Evolutionary conservation across 805 yeast species (phyloP), one percentile per base, ranked within the genome.

Genomic region (Sugiyamaella valdiviana): DNA sequence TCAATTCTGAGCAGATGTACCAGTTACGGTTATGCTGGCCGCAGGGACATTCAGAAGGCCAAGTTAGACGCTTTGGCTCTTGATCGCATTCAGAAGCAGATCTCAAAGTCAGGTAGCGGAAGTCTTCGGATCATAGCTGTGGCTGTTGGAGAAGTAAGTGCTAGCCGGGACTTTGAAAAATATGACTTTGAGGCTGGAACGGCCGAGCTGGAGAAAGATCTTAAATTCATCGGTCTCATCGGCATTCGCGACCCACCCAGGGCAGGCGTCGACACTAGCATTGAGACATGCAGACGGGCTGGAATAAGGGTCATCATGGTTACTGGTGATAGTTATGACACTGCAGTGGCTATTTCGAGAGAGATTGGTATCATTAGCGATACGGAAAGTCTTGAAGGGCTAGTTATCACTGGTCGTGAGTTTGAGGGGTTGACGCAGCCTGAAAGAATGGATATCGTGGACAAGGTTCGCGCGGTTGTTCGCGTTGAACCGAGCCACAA

Each of bases 401-500:
- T 53, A 10, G 71, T 58, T 59, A 70, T 62, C 68, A 76, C 68
- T 49, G 73, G 61, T 54, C 67, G 65, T 50, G 72, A 53, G 63
- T 76, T 60, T 63, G 58, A 59, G 16, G 51, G 51, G 6, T 42
- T 69, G 42, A n/a, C 24, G n/a, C 23, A 61, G n/a, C 51, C 63
- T 2, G 70, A 70, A 36, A 68, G 73, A 42, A 69, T 67, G 24
- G 57, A 54, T 6, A 77, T 77, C 1, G 77, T 74, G 14, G 63
- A 69, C 39, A 76, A 71, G 1, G 70, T 74, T 36, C 73, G 71
- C 32, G 40, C 70, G 36, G 73, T 77, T 61, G 80, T 81, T 5
- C 67, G 82, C 49, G 78, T 79, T 52, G 80, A 80, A 41, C 82
- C 82, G 5, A 67, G 66, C 46, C 79, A 79, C 40, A 77, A 78